Evolutionary conservation across 2,329 filamentous ascomycete genomes (phyloP).

Genomic region (Fusarium transvaalense): DNA sequence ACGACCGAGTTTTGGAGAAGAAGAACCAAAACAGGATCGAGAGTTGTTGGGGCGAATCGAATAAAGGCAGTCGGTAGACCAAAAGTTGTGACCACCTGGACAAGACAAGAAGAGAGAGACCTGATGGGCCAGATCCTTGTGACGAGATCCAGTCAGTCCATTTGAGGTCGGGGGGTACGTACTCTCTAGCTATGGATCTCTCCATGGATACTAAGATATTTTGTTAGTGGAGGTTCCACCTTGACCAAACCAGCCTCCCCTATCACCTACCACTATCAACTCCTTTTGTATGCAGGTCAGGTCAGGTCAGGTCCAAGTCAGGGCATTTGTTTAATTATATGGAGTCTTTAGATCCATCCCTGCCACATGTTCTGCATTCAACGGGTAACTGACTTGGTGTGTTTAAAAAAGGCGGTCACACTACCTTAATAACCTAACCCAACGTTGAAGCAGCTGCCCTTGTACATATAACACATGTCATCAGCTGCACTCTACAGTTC

Average conservation of each 20-base stretch:
- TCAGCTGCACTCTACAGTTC: neutral
- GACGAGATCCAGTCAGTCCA: conserved; percentile 23
- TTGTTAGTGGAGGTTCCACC: conserved; percentile 24
- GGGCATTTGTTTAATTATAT: conserved; percentile 17
- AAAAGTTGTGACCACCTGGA: conserved; percentile 48
- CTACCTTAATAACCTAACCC: neutral
- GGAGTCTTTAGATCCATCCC: conserved; percentile 14
- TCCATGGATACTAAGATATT: too few relatives aligned
- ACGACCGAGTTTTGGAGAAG: neutral
- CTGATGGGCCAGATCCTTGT: conserved; percentile 40
- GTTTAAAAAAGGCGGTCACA: conserved; percentile 32
- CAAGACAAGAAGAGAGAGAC: conserved; percentile 26
- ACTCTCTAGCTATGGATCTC: conserved; percentile 12
- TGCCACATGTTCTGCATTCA: conserved; percentile 22
- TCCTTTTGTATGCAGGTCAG: conserved; percentile 28
- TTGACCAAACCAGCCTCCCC: conserved; percentile 19
- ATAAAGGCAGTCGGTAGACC: conserved; percentile 39
- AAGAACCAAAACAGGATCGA: conserved; percentile 13
- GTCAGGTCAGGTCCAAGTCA: conserved; percentile 10
- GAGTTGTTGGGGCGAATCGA: conserved; percentile 42
- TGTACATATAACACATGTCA: conserved; percentile 8
- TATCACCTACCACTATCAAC: conserved; percentile 20
- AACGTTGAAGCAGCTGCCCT: conserved; percentile 9
- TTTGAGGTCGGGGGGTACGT: conserved; percentile 35
- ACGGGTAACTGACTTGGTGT: conserved; percentile 8